A percentile compares a stretch with the other conserved stretches of the same genome.
phyloP scores from a whole-genome alignment of 2,329 filamentous ascomycete genomes.

The Leptographium flavum region DNA sequence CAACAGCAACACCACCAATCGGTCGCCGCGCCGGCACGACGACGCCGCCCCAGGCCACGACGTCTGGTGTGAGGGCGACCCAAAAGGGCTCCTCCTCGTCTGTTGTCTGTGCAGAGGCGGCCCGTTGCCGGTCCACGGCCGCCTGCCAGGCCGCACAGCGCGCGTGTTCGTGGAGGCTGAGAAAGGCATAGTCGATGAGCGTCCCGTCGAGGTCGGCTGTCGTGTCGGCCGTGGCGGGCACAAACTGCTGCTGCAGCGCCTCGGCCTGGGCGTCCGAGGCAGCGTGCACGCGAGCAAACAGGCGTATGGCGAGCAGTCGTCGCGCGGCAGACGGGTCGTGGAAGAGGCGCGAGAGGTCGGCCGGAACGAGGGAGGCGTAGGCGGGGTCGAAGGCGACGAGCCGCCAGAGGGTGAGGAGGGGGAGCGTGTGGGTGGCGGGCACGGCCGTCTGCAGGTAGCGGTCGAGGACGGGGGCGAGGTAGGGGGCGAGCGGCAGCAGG shows the following conservation, averaged over 20 bases:
- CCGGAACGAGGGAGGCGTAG: slow-evolving; percentile 48
- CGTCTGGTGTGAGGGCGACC: slow-evolving; percentile 38
- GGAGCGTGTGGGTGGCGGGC: background rate
- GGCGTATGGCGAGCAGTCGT: slow-evolving; percentile 67
- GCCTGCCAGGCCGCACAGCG: slow-evolving; percentile 31
- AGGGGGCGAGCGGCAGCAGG: slow-evolving; percentile 68
- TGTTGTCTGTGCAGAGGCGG: slow-evolving; percentile 17
- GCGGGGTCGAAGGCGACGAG: slow-evolving; percentile 63
- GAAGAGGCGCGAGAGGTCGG: slow-evolving; percentile 56
- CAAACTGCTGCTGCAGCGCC: slow-evolving; percentile 50
- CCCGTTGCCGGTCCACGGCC: slow-evolving; percentile 16
- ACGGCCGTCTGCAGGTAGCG: slow-evolving; percentile 19
- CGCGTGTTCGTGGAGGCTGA: slow-evolving; percentile 43
- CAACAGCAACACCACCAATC: slow-evolving; percentile 14
- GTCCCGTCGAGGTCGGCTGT: slow-evolving; percentile 62
- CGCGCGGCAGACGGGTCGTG: slow-evolving; percentile 43
- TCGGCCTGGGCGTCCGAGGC: slow-evolving; percentile 70
- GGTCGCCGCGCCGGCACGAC: slow-evolving; percentile 49
- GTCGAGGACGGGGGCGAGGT: slow-evolving; percentile 60
- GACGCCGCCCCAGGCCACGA: slow-evolving; percentile 49
- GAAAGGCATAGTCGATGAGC: slow-evolving; percentile 64
- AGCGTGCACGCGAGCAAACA: slow-evolving; percentile 65
- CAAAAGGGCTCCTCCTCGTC: background rate
- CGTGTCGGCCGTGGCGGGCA: slow-evolving; percentile 46
- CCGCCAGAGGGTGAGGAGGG: slow-evolving; percentile 47